Base-by-base conservation (phyloP, 805 yeast species). In the Huiozyma naganishii region DNA sequence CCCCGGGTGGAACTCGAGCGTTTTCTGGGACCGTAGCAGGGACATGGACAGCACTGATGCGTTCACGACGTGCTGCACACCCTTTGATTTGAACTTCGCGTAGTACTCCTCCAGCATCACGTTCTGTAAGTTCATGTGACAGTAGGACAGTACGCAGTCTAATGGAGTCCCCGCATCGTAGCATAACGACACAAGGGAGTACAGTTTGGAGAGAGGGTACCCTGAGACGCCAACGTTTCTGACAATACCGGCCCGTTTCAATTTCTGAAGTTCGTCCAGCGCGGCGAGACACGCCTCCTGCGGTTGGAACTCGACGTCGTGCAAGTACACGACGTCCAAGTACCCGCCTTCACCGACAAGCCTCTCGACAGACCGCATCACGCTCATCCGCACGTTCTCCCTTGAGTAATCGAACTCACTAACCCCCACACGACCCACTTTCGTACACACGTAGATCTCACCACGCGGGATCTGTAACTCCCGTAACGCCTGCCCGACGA, bases 41-140 rank as follows among this genome's bases (percentile, higher is more conserved):
- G 95, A 84, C 97, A 89, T 89, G 44, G 89, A 77, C 47, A 90
- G 67, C 34, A 92, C 88, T 1, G 95, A 83, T 3, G 90, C 96
- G 58, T 84, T 86, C 57, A 80, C 63, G n/a, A 89, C 61, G 48
- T 70, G 61, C 45, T 71, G 68, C 29, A 88, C 68, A 5, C 76
- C 73, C 6, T 74, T 76, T 0, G 42, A 32, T 35, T 71, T 61
- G 51, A 85, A 77, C 33, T 66, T 67, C 6, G 69, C 71, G 52
- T 70, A 63, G 52, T 71, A 73, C 0, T 69, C 62, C 27, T 72
- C 66, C 37, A 83, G 65, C 6, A 47, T 57, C 17, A 76, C 72
- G 62, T 88, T 89, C 57, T 90, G 97, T 30, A 89, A 60, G 53
- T 92, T 85, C 60, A 87, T 76, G 58, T 89, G 80, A 43, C 83